Evolutionary conservation across 371 early-diverging fungal genomes (phyloP), one percentile per base, ranked within the genome.

Genomic region (Mucor circinelloides): DNA sequence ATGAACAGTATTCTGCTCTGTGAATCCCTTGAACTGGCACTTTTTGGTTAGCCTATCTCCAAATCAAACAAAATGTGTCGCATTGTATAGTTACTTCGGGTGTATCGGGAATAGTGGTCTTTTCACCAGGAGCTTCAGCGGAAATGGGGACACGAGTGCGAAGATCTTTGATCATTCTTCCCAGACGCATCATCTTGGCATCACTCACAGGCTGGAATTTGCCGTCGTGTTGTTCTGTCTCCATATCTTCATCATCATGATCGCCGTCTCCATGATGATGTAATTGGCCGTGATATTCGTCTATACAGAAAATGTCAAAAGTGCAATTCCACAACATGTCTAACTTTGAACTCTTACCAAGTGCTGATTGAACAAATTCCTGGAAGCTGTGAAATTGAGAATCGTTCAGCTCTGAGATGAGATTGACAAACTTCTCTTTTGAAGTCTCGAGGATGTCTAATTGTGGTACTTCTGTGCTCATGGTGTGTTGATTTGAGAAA

Each of bases 111-210:
- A 87, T 86, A 23, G 73, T 71, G 17, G 81, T 83, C 55, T 83
- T 79, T 72, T 89, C 89, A 34, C 77, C 81, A 5, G 89, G 89
- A 19, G 89, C 85, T 74, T 89, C 87, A 40, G 89, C 87, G 19
- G 85, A 83, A 27, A 89, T 68, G 10, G 89, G 87, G 7, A 89
- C 77, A 6, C 75, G 70, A 15, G 76, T 76, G 27, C 86, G 80
- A 56, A 89, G 70, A 66, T 89, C 87, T 60, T 84, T 75, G 28
- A 87, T 83, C 60, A 89, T 87, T 67, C 80, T 73, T 25, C 76
- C 80, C 15, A 84, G 64, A 2, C 74, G 71, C 58, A 74, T 62
- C 80, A 83, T 75, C 63, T 82, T 82, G 1, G 68, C 56, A 55
- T 79, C 80, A 50, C 68, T 81, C 3, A 81, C 80, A 60, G 81